Percentiles rank a stretch among this genome's conserved stretches.
Evolutionary conservation across 1,284 basidiomycete species (phyloP).

Genomic region (Ustilago esculenta): DNA sequence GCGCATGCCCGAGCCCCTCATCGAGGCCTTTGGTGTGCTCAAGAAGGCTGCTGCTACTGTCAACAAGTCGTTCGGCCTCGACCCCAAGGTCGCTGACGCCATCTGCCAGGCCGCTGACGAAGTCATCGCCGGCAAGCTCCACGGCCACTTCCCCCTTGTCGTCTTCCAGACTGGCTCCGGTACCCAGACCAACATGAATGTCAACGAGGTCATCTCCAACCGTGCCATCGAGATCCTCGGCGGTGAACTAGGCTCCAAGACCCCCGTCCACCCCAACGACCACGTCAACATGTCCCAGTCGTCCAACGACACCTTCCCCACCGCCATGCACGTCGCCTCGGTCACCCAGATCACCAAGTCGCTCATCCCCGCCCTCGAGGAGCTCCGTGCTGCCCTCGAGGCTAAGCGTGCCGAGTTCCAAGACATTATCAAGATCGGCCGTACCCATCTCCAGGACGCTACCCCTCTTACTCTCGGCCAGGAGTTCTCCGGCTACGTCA

Average conservation of each 20-base stretch:
- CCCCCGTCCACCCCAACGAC: slow-evolving; percentile 98
- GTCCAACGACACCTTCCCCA: slow-evolving; percentile 99
- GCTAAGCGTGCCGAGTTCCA: slow-evolving; percentile 75
- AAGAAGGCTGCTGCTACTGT: slow-evolving; percentile 97
- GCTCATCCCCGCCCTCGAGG: slow-evolving; percentile 85
- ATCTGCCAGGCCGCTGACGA: slow-evolving; percentile 96
- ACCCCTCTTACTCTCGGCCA: slow-evolving; percentile 97
- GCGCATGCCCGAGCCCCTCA: slow-evolving; percentile 89
- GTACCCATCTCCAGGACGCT: slow-evolving; percentile 96
- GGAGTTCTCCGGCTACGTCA: slow-evolving; percentile 98
- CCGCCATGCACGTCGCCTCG: slow-evolving; percentile 97
- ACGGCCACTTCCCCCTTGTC: slow-evolving; percentile 89
- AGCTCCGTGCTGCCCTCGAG: slow-evolving; percentile 83
- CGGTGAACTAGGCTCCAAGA: slow-evolving; percentile 93
- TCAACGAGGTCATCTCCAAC: slow-evolving; percentile 99
- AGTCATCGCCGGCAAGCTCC: slow-evolving; percentile 92
- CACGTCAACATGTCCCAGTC: slow-evolving; percentile 99
- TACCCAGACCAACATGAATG: slow-evolving; percentile 99
- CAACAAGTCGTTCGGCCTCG: slow-evolving; percentile 89
- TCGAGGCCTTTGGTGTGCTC: slow-evolving; percentile 96
- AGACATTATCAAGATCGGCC: slow-evolving; percentile 92
- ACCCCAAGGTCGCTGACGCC: slow-evolving; percentile 85
- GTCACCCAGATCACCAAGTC: slow-evolving; percentile 85
- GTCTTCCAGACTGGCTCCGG: slow-evolving; percentile 99
- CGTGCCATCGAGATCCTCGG: slow-evolving; percentile 97